phyloP scores from a whole-genome alignment of 75 land plant genomes.

The Pinus albicaulis region DNA sequence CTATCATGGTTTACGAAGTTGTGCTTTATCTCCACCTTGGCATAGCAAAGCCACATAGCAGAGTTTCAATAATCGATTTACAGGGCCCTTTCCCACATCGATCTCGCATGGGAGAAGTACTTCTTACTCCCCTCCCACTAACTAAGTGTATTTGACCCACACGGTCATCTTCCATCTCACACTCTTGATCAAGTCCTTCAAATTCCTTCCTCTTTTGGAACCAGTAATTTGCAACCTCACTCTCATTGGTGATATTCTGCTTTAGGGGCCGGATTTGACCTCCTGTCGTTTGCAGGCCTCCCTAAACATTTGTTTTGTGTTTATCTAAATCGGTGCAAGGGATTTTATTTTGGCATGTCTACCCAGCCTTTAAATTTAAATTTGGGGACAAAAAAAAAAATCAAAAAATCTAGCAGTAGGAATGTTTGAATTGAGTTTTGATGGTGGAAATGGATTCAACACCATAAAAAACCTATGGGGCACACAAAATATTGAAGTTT shows the following conservation, averaged over 20 bases:
- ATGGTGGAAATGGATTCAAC: no score
- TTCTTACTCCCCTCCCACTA: constrained; percentile 86
- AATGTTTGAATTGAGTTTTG: no score
- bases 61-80: constrained; percentile 82
- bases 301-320: constrained; percentile 94
- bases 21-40: constrained; percentile 93
- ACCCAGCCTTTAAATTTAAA: no score
- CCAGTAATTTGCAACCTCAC: constrained; percentile 88
- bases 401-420: no score
- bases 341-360: constrained; percentile 96
- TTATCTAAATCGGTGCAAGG: constrained; percentile 93
- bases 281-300: constrained; percentile 94
- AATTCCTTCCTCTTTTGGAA: constrained; percentile 84
- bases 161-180: constrained; percentile 85
- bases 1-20: constrained; percentile 81
- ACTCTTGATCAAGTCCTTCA: constrained; percentile 79
- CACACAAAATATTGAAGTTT: no score
- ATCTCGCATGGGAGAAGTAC: constrained; percentile 71
- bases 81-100: constrained; percentile 92
- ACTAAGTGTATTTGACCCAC: constrained; percentile 88
- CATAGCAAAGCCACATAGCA: constrained; percentile 90
- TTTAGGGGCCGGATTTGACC: constrained; percentile 92
- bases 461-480: no score
- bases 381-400: no score
- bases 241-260: constrained; percentile 86